Conservation (phyloP, 2,329 filamentous ascomycete genomes). For the Ophiostoma sp. region DNA sequence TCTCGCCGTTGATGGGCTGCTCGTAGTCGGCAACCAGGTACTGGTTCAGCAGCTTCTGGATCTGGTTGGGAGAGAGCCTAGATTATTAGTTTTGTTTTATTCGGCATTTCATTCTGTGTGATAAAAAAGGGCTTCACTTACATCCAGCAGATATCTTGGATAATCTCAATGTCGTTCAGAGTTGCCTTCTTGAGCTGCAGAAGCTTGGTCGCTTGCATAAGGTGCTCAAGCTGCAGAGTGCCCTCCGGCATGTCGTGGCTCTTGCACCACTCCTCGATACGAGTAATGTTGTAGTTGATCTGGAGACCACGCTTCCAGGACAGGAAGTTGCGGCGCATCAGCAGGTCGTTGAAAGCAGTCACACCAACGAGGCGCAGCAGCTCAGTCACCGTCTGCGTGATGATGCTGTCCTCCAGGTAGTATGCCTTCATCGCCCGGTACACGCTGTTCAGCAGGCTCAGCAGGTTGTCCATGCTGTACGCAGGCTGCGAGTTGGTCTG, state of each 20-base stretch:
- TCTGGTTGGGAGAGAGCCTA: constrained; percentile 95
- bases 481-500: constrained; percentile 84
- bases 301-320: constrained; percentile 99
- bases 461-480: constrained; percentile 99
- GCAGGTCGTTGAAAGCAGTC: constrained; percentile 94
- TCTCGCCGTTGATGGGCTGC: constrained; percentile 98
- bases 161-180: constrained; percentile 98
- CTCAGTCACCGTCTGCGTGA: constrained; percentile 92
- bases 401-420: constrained; percentile 92
- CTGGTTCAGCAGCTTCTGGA: constrained; percentile 97
- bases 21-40: constrained; percentile 98
- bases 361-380: constrained; percentile 89
- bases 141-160: constrained; percentile 99
- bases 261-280: constrained; percentile 99
- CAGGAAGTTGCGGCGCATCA: constrained; percentile 97
- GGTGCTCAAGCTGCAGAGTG: constrained; percentile 91
- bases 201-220: constrained; percentile 99
- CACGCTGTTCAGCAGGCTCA: constrained; percentile 92
- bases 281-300: constrained; percentile 99
- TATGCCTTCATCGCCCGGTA: constrained; percentile 99
- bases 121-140: constrained; percentile 46
- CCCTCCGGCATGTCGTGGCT: constrained; percentile 99
- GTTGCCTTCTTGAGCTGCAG: constrained; percentile 98
- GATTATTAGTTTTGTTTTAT: neutral
- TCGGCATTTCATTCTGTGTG: no score